Base-by-base conservation (phyloP, 352 stramenopile genomes). In the Phytophthora cryptogea region DNA sequence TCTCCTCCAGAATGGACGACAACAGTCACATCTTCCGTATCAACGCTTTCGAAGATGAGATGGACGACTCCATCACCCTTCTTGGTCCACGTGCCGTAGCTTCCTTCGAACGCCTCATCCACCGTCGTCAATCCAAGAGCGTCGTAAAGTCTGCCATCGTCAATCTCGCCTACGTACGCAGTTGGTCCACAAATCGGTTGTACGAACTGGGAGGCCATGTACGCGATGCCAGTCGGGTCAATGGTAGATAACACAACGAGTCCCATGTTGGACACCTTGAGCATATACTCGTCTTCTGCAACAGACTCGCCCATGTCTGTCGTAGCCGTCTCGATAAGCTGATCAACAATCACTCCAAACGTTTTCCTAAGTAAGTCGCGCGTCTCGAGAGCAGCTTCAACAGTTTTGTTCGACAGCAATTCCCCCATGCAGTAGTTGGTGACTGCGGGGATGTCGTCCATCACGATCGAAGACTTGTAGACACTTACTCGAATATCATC, bases 151-250 rank as follows among this genome's bases (percentile, higher is more conserved):
- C 30, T 59, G 31, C 67, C 67, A n/a, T 76, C 67, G 26, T 76
- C 67, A 14, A 76, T 72, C 16, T 72, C 63, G 1, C 63, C 63
- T 2, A 76, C 23, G 26, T 70, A 63, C 0, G 50, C 37, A 0
- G 63, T 76, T 1, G 67, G 67, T 8, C 67, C 67, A 33, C 67
- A 76, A 5, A 76, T 76, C 7, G 67, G 67, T 44, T 80, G 67
- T 1, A 80, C 57, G 32, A 72, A 80, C 33, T 75, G 59, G 1
- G 62, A 55, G 0, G 59, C 67, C 70, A 80, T 69, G 37, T 72
- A 61, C 3, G 57, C 70, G 33, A 80, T 66, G 2, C 70, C 70
- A 0, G 65, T 80, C 10, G 72, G 66, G 13, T 80, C 72, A 33
- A 80, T 66, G 8, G 50, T 58, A 2, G 72, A 57, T 32, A 80